Conservation (phyloP, 306 rosid species). For the Cajanus cajan region DNA sequence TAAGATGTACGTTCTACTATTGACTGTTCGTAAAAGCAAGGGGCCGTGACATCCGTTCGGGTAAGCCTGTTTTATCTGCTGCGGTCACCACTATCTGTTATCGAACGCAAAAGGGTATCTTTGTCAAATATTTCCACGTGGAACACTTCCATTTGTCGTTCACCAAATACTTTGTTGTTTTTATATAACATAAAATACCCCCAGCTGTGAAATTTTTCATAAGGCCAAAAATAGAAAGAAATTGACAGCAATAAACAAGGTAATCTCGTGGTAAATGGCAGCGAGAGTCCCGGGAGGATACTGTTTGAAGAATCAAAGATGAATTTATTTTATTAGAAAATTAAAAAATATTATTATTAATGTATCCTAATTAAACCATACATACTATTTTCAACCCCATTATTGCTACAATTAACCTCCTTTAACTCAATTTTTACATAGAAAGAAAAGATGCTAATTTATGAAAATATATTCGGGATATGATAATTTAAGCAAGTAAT, state of each 20-base stretch:
- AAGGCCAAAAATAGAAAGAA: neutral
- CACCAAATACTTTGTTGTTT: neutral
- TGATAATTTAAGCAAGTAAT: neutral
- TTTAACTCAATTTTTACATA: neutral
- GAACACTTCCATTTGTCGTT: neutral
- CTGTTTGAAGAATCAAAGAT: neutral
- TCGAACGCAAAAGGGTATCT: neutral
- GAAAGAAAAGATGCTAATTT: neutral
- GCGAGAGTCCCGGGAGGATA: neutral
- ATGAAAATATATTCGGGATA: neutral
- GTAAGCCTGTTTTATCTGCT: constrained; percentile 17
- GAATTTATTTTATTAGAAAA: neutral
- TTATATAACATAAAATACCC: neutral
- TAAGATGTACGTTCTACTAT: constrained; percentile 36
- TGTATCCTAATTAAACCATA: neutral
- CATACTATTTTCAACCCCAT: no score
- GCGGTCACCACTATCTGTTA: neutral
- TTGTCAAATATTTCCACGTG: constrained; percentile 1
- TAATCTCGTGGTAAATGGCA: neutral
- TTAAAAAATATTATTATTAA: neutral
- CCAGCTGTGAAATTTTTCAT: neutral
- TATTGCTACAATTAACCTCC: neutral
- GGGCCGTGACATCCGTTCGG: constrained; percentile 23
- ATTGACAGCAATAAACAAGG: neutral
- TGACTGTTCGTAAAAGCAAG: constrained; percentile 31